Base-by-base conservation (phyloP, 345 rosid species). In the Eutrema yunnanense region DNA sequence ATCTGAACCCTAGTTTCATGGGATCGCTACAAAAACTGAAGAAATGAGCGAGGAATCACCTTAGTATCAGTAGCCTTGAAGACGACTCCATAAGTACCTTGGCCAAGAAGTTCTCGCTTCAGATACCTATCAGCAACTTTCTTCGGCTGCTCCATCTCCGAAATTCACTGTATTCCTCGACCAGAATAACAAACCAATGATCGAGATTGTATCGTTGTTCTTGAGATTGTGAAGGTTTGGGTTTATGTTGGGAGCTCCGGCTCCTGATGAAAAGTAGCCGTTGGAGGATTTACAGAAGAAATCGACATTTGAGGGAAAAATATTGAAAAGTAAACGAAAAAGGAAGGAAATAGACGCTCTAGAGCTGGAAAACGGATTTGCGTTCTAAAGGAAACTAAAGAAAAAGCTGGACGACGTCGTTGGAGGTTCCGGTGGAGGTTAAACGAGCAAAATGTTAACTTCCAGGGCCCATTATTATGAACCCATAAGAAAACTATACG, bases 1-100 rank as follows among this genome's bases (percentile, higher is more conserved):
- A 62, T 4, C 4, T 13, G 11, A 77, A 65, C 48, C 75, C 61
- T 64, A 71, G 6, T 32, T 62, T 44, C 16, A 47, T 47, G 4
- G 48, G 46, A 44, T 66, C 47, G 72, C 7, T 0, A 38, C 0
- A 53, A 1, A 51, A 6, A 19, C 6, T 1, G 26, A n/a, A 44
- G 29, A 29, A 11, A 26, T 54, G 52, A 46, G 7, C 11, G 34
- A 57, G 74, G 65, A 79, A 27, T 76, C 38, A 92, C 98, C 98
- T 84, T 83, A 16, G 92, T 92, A 72, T 92, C 97, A 37, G 87
- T 92, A 71, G 98, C 97, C 62, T 88, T 88, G 87, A 84, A 90
- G 74, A 92, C 96, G 67, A 88, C 93, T 48, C 97, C 98, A 19
- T 86, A 92, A 33, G 97, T 92, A 64, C 97, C 98, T 81, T 92